Conservation (phyloP, 495 filamentous ascomycete species). For the Filosporella fistucella region DNA sequence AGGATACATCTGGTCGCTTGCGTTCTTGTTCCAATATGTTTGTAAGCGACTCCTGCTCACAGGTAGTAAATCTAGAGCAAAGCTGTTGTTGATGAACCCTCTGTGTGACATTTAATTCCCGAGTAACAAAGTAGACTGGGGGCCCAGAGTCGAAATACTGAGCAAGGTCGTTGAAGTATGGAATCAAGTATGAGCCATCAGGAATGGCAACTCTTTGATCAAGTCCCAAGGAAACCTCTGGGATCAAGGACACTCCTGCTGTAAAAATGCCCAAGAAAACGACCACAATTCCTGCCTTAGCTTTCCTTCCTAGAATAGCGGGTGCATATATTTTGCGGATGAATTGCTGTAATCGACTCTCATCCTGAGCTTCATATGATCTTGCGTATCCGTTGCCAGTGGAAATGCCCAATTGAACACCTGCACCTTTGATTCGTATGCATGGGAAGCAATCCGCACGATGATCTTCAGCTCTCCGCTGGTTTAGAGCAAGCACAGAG, state of each 20-base stretch:
- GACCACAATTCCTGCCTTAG: slow-evolving; percentile 69
- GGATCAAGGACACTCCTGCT: slow-evolving; percentile 76
- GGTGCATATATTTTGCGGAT: slow-evolving; percentile 89
- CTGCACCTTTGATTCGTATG: slow-evolving; percentile 64
- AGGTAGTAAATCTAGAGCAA: slow-evolving; percentile 88
- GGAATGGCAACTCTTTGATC: slow-evolving; percentile 95
- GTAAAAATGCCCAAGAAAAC: slow-evolving; percentile 87
- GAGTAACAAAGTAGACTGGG: slow-evolving; percentile 93
- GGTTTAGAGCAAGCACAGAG: slow-evolving; percentile 85
- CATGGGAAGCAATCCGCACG: slow-evolving; percentile 95
- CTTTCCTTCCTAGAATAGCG: slow-evolving; percentile 67
- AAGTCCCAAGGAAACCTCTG: slow-evolving; percentile 77
- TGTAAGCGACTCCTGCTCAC: slow-evolving; percentile 73
- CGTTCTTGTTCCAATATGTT: slow-evolving; percentile 90
- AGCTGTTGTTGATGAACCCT: slow-evolving; percentile 73
- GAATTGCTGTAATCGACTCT: slow-evolving; percentile 75
- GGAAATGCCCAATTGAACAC: slow-evolving; percentile 39
- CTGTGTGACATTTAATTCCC: slow-evolving; percentile 70
- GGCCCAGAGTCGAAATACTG: slow-evolving; percentile 87
- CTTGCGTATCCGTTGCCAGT: slow-evolving; percentile 24
- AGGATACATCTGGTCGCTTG: slow-evolving; percentile 84
- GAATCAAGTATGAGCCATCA: slow-evolving; percentile 85
- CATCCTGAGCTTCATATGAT: slow-evolving; percentile 65
- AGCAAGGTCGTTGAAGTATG: slow-evolving; percentile 93
- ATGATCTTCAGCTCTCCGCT: slow-evolving; percentile 75